phyloP scores from a whole-genome alignment of 2,329 filamentous ascomycete genomes.

The Monosporascus ibericus region DNA sequence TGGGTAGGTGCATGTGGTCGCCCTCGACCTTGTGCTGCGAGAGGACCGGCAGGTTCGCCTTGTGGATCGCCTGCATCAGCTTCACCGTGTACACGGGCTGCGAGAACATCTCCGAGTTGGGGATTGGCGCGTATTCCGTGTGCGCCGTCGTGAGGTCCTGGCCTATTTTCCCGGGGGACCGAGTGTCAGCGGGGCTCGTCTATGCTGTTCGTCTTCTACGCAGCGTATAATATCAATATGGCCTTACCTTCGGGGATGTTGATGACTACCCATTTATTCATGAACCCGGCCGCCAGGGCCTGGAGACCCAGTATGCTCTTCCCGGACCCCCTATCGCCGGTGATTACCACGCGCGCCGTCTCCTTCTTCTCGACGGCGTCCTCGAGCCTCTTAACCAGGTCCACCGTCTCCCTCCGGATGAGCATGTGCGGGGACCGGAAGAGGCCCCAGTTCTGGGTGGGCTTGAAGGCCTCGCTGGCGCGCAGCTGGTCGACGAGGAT shows the following conservation, averaged over 20 bases:
- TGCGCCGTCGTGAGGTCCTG: slow-evolving; percentile 75
- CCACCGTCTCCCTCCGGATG: slow-evolving; percentile 70
- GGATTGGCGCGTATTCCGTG: slow-evolving; percentile 72
- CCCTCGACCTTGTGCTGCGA: slow-evolving; percentile 39
- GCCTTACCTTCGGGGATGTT: slow-evolving; percentile 78
- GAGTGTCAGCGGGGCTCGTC: not conserved
- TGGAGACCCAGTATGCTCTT: slow-evolving; percentile 87
- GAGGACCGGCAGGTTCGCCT: slow-evolving; percentile 66
- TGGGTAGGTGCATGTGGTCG: slow-evolving; percentile 52
- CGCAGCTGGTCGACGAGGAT: slow-evolving; percentile 72
- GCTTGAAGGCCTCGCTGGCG: slow-evolving; percentile 84
- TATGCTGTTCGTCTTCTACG: too few relatives aligned
- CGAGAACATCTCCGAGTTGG: slow-evolving; percentile 59
- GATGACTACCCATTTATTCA: slow-evolving; percentile 84
- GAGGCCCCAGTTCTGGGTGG: slow-evolving; percentile 78
- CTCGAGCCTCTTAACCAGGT: slow-evolving; percentile 60
- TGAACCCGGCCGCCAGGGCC: slow-evolving; percentile 71
- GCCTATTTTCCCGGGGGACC: slow-evolving; percentile 32
- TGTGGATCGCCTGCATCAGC: slow-evolving; percentile 65
- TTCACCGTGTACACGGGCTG: slow-evolving; percentile 74
- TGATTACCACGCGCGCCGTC: slow-evolving; percentile 60
- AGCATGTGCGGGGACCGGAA: slow-evolving; percentile 78
- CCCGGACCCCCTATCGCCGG: slow-evolving; percentile 67
- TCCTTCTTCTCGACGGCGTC: slow-evolving; percentile 46
- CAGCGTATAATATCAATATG: too few relatives aligned